Base-by-base conservation (phyloP, 495 filamentous ascomycete species). In the Cenococcum geophilum region DNA sequence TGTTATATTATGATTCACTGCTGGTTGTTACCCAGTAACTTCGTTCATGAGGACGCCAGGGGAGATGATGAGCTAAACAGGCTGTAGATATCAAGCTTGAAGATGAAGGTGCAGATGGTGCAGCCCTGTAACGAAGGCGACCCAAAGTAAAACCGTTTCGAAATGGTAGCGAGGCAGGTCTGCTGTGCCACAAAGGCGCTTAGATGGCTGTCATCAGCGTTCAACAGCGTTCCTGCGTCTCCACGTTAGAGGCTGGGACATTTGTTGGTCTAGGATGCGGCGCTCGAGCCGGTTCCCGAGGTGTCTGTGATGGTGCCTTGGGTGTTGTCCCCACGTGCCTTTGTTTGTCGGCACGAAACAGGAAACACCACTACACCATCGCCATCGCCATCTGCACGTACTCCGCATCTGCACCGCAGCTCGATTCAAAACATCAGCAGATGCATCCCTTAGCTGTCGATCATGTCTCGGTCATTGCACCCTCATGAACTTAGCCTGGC, bases 181-280 rank as follows among this genome's bases (percentile, higher is more conserved):
- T 27, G 49, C 49, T 52, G 49, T 52, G 49, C 49, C 49, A 20
- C 22, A 52, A 52, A 23, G 22, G 49, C 49, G 49, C 49, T 52
- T 52, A 52, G 10, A 52, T 52, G 20, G 23, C 23, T 5, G 21
- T 23, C 5, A 16, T 25, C 18, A 23, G 9, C 14, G 49, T 52
- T 32, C 25, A 32, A 27, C 10, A 25, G 18, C 49, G 16, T 25
- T 27, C 22, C 22, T 52, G 21, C 49, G 21, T 32, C 27, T 32
- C 27, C 27, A 32, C 27, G 49, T 25, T 5, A 32, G 23, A 32
- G 21, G 49, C 49, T 23, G 49, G 49, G 49, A 32, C 10, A 6
- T 6, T 8, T 52, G 49, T 52, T 52, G 49, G 49, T 52, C 21
- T 9, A 32, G 18, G 49, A 14, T 16, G 11, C 12, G 3, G 18